Percentiles rank a stretch among this genome's conserved stretches.
These are phyloP conservation scores for Oryza rufipogon DNA, from an alignment of 176 grass and related monocot species.

Conservation along the genomic window DNA sequence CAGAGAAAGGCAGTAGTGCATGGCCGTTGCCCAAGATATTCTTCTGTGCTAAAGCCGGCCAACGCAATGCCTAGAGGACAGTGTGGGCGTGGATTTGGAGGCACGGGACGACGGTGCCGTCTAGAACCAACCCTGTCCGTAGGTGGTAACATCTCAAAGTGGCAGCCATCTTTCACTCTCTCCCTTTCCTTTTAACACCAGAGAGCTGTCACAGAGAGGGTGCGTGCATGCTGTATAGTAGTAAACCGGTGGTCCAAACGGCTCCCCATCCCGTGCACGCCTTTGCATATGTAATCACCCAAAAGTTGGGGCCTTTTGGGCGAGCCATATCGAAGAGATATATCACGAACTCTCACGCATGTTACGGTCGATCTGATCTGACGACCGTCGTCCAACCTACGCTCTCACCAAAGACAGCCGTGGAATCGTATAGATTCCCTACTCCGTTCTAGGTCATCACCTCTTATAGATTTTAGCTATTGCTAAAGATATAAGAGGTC, in stretches of 20 bases:
- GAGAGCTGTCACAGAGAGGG: too few species aligned
- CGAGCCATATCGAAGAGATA: neutral
- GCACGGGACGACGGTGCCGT: neutral
- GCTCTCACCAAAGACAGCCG: neutral
- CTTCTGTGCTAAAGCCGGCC: neutral
- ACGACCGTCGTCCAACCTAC: neutral
- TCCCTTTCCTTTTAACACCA: neutral
- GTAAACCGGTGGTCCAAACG: too few species aligned
- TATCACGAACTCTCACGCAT: neutral
- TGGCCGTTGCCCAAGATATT: neutral
- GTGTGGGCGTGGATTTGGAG: constrained; percentile 45
- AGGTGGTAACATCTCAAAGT: neutral
- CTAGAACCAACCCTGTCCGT: neutral
- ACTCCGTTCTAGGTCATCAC: too few species aligned
- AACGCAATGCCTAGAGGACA: constrained; percentile 19
- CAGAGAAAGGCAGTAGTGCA: neutral
- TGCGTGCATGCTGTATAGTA: too few species aligned
- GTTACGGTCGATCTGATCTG: neutral
- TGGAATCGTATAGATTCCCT: neutral
- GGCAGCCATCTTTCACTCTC: neutral
- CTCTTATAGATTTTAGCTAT: too few species aligned
- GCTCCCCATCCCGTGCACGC: too few species aligned
- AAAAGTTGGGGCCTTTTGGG: neutral
- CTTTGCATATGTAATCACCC: neutral
- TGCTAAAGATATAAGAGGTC: too few species aligned